These are phyloP conservation scores for Mycena amicta DNA, from an alignment of 768 basidiomycete species.

Conservation along the genomic window DNA sequence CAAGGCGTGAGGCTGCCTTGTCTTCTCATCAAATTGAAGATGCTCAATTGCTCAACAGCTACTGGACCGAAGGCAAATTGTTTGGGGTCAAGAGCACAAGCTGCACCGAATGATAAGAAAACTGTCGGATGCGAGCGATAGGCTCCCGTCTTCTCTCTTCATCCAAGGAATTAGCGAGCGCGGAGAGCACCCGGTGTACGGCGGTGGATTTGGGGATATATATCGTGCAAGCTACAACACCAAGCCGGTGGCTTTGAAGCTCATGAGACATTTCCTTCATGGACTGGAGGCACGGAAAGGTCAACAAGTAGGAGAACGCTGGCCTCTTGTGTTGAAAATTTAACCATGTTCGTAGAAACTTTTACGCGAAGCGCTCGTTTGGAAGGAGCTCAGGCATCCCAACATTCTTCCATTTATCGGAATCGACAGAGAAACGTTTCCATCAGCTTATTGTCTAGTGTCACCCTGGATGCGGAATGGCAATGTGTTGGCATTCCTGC, in stretches of 20 bases:
- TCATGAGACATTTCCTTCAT: conserved; percentile 11
- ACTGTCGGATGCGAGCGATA: conserved; percentile 11
- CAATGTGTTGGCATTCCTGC: conserved; percentile 26
- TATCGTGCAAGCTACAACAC: conserved; percentile 11
- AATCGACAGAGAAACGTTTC: conserved; percentile 21
- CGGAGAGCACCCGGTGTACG: conserved; percentile 10
- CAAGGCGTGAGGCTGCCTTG: background rate
- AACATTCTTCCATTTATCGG: conserved; percentile 10
- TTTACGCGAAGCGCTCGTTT: conserved; percentile 2
- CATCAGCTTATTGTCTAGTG: conserved; percentile 28
- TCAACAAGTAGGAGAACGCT: conserved; percentile 4
- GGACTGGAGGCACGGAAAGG: conserved; percentile 8
- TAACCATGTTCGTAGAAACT: background rate
- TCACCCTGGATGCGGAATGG: conserved; percentile 34
- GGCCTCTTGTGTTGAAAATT: background rate
- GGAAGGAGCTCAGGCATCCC: conserved; percentile 16
- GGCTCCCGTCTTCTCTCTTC: conserved; percentile 23
- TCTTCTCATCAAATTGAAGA: background rate
- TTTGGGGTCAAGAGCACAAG: background rate
- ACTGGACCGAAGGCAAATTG: background rate
- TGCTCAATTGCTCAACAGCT: background rate
- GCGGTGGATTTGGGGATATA: conserved; percentile 14
- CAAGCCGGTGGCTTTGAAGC: conserved; percentile 16
- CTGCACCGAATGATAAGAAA: conserved; percentile 5
- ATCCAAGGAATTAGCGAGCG: conserved; percentile 18